Evolutionary conservation across 2,329 filamentous ascomycete species (phyloP).

Genomic region (Fusarium verrucosum): DNA sequence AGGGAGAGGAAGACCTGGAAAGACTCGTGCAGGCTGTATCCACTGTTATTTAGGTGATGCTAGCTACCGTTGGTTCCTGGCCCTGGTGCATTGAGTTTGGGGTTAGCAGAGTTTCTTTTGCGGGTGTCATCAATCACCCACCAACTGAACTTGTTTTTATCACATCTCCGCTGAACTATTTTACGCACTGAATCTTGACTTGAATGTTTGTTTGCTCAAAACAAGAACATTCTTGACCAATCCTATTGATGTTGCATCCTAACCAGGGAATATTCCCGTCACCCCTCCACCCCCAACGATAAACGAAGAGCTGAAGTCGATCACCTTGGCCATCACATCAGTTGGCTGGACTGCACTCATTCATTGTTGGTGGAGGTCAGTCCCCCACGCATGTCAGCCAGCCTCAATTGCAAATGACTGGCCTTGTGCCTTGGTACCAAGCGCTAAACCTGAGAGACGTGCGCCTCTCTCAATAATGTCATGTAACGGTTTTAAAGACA

Average conservation of each 20-base stretch:
- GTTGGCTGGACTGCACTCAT: no score
- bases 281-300: slow-evolving; percentile 20
- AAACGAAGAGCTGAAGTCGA: slow-evolving; percentile 24
- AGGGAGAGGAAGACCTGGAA: no score
- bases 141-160: no score
- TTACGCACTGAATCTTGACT: not conserved
- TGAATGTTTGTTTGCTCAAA: not conserved
- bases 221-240: not conserved
- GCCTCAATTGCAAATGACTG: no score
- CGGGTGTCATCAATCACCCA: no score
- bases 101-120: not conserved
- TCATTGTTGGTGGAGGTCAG: not conserved
- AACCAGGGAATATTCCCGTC: slow-evolving; percentile 4
- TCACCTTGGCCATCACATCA: no score
- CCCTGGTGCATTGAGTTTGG: not conserved
- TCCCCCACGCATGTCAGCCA: not conserved
- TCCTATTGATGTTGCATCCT: not conserved
- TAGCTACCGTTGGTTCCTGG: slow-evolving; percentile 18
- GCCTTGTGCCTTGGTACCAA: no score
- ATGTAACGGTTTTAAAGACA: no score
- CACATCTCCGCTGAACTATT: no score
- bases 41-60: slow-evolving; percentile 2
- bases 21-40: not conserved
- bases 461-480: no score
- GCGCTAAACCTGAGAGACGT: no score